A percentile compares a stretch with the other conserved stretches of the same genome.
Evolutionary conservation across 345 rosid genomes (phyloP).

Genomic region (Passiflora organensis): DNA sequence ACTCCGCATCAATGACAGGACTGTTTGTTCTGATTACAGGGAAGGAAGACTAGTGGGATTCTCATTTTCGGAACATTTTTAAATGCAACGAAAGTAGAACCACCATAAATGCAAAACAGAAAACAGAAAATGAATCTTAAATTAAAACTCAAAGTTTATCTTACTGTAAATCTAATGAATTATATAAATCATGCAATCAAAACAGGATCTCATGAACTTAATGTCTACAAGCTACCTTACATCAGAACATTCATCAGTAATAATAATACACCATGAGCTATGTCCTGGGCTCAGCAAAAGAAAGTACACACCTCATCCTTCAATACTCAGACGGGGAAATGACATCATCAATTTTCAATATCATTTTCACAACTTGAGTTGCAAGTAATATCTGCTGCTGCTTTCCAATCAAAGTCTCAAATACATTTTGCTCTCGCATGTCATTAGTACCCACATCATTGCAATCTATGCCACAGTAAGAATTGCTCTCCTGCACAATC

Average conservation of each 20-base stretch:
- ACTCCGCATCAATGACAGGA: no score
- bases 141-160: no score
- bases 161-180: not conserved
- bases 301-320: constrained; percentile 4
- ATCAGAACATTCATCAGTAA: not conserved
- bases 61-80: no score
- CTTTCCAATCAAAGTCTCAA: constrained; percentile 94
- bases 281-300: constrained; percentile 10
- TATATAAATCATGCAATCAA: constrained; percentile 9
- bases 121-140: no score
- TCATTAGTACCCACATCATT: constrained; percentile 94
- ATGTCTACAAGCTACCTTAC: not conserved
- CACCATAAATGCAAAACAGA: no score
- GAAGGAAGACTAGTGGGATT: no score
- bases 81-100: no score
- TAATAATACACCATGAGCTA: not conserved
- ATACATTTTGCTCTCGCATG: constrained; percentile 85
- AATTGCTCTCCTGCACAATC: constrained; percentile 67
- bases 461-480: constrained; percentile 81
- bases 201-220: constrained; percentile 4
- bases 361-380: constrained; percentile 99
- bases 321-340: constrained; percentile 74
- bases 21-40: no score
- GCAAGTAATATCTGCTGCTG: constrained; percentile 95
- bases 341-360: constrained; percentile 90